Conservation (phyloP, 2,329 filamentous ascomycete genomes). For the Penicillium sp. region DNA sequence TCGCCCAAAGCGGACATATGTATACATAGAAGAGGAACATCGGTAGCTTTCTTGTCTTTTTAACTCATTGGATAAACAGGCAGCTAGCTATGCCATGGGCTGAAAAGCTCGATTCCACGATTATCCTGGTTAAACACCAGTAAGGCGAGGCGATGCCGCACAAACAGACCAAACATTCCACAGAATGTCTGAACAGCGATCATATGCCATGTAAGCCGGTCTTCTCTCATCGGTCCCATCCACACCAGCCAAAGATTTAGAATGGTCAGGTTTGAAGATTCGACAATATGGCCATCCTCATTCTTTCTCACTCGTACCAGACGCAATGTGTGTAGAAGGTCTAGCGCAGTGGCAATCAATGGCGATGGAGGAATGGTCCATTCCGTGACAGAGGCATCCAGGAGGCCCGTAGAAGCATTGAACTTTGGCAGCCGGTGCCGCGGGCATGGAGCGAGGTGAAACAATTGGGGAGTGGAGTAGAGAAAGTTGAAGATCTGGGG, state of each 20-base stretch:
- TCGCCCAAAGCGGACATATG: neutral
- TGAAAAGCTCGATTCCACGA: constrained; percentile 26
- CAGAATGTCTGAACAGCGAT: constrained; percentile 70
- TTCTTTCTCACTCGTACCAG: constrained; percentile 66
- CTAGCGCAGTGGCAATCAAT: constrained; percentile 60
- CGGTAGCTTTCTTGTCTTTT: neutral
- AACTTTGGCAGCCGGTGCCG: constrained; percentile 86
- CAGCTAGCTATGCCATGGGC: constrained; percentile 8
- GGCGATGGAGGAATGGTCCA: constrained; percentile 68
- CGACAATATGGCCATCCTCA: constrained; percentile 64
- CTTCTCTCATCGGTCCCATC: constrained; percentile 86
- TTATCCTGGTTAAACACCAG: constrained; percentile 92
- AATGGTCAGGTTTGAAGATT: constrained; percentile 86
- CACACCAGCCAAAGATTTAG: constrained; percentile 95
- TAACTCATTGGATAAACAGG: neutral
- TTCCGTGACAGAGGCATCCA: constrained; percentile 79
- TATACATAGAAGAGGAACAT: constrained; percentile 9
- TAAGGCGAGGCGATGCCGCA: constrained; percentile 78
- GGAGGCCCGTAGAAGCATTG: constrained; percentile 74
- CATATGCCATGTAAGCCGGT: constrained; percentile 74
- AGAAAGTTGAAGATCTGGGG: constrained; percentile 96
- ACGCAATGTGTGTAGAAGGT: constrained; percentile 62
- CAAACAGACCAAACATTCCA: constrained; percentile 77
- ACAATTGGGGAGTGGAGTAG: constrained; percentile 88
- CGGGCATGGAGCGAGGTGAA: constrained; percentile 84